Evolutionary conservation across 257 asterid genomes (phyloP).

Genomic region (Fraxinus excelsior): DNA sequence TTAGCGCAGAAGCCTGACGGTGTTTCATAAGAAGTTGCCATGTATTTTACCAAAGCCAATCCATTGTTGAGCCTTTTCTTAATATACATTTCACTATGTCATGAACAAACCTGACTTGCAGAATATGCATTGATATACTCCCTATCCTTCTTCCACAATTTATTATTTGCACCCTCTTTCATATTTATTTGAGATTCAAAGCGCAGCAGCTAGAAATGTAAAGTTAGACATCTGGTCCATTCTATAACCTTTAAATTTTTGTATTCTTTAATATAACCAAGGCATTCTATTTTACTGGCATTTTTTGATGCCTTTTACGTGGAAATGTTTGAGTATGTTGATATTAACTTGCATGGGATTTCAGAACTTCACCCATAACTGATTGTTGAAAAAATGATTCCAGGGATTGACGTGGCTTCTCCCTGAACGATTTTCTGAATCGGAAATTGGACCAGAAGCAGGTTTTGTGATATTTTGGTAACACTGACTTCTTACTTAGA

Average conservation of each 20-base stretch:
- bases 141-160: background rate
- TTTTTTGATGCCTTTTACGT: constrained; percentile 13
- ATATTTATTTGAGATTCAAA: constrained; percentile 5
- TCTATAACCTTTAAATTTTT: background rate
- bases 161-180: constrained; percentile 2
- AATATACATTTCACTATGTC: background rate
- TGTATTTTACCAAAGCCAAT: background rate
- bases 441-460: constrained; percentile 99
- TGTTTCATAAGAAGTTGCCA: background rate
- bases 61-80: background rate
- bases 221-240: background rate
- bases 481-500: constrained; percentile 62
- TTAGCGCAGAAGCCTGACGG: background rate
- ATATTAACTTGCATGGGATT: constrained; percentile 12
- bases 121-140: background rate
- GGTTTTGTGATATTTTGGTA: constrained; percentile 96
- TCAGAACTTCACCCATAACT: constrained; percentile 12
- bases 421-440: constrained; percentile 93
- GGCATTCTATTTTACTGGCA: constrained; percentile 1
- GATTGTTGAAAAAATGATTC: constrained; percentile 29
- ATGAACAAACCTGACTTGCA: background rate
- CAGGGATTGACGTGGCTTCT: constrained; percentile 99
- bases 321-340: constrained; percentile 11
- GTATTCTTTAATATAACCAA: background rate
- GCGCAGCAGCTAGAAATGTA: background rate